phyloP scores from a whole-genome alignment of 2,329 filamentous ascomycete species.

The Lasiodiplodia sp. region DNA sequence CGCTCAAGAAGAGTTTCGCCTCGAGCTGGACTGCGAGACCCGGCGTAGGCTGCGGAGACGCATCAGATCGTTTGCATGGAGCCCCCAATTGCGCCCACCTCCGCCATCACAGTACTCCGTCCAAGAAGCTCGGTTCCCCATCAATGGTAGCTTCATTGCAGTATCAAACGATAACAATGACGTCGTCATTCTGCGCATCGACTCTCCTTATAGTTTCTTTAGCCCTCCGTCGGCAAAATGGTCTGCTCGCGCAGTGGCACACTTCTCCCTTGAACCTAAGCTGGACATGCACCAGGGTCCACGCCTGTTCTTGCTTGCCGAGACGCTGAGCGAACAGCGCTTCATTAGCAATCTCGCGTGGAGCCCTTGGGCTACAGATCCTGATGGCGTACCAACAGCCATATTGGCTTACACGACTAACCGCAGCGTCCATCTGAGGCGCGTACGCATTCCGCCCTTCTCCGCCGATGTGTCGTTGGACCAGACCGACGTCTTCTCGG shows the following conservation, averaged over 20 bases:
- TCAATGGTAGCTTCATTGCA: conserved; percentile 40
- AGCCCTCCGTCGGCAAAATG: conserved; percentile 34
- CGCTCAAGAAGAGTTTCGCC: conserved; percentile 33
- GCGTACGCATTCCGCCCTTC: conserved; percentile 10
- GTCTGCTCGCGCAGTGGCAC: conserved; percentile 39
- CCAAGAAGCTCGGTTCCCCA: conserved; percentile 36
- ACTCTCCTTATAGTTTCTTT: conserved; percentile 47
- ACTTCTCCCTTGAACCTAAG: conserved; percentile 33
- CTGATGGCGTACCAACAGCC: conserved; percentile 35
- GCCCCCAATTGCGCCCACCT: conserved; percentile 37
- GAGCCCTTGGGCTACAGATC: conserved; percentile 47
- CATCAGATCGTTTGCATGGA: conserved; percentile 53
- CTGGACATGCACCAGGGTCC: neutral
- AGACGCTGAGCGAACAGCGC: conserved; percentile 42
- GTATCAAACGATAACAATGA: conserved; percentile 53
- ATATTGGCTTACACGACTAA: conserved; percentile 48
- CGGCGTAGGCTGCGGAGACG: conserved; percentile 48
- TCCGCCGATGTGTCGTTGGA: conserved; percentile 1
- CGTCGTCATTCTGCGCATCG: conserved; percentile 46
- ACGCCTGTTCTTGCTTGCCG: conserved; percentile 37
- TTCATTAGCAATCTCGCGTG: conserved; percentile 47
- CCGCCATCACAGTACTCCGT: conserved; percentile 32
- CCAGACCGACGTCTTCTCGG: neutral
- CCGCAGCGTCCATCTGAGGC: conserved; percentile 29
- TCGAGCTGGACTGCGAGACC: conserved; percentile 38